A percentile compares a stretch with the other conserved stretches of the same genome.
Conservation (phyloP, 164 flowering plant genomes). For the Aristolochia fimbriata region DNA sequence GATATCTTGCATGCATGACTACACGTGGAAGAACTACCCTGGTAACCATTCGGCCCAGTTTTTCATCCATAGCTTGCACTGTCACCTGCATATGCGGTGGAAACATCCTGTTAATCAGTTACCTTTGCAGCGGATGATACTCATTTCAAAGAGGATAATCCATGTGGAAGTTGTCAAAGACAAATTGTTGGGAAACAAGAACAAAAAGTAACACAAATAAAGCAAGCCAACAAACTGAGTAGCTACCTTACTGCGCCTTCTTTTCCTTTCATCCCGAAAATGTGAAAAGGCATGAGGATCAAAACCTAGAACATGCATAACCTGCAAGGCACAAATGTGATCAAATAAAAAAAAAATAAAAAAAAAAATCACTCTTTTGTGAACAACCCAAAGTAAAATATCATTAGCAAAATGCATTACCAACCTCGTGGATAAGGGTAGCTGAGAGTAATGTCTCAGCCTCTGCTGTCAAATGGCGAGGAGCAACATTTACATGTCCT, state of each 20-base stretch:
- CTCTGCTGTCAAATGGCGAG: constrained; percentile 99
- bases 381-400: background rate
- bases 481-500: constrained; percentile 99
- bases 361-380: too few relatives aligned
- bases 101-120: too few relatives aligned
- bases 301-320: constrained; percentile 99
- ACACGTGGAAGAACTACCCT: constrained; percentile 98
- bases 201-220: background rate
- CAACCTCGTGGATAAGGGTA: constrained; percentile 95
- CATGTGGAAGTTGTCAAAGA: too few relatives aligned
- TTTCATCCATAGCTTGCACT: constrained; percentile 78
- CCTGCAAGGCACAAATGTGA: constrained; percentile 31
- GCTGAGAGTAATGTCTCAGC: constrained; percentile 97
- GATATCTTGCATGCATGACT: constrained; percentile 86
- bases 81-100: constrained; percentile 46
- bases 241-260: constrained; percentile 76
- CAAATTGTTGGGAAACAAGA: background rate
- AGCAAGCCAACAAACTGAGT: background rate
- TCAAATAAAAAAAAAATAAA: constrained; percentile 8
- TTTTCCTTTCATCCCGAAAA: constrained; percentile 96
- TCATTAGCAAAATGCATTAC: constrained; percentile 3
- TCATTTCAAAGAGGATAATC: too few relatives aligned
- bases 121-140: too few relatives aligned
- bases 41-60: constrained; percentile 85
- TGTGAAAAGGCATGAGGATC: constrained; percentile 99